Conservation (phyloP, 768 basidiomycete genomes). For the Tricholoma sp. region DNA sequence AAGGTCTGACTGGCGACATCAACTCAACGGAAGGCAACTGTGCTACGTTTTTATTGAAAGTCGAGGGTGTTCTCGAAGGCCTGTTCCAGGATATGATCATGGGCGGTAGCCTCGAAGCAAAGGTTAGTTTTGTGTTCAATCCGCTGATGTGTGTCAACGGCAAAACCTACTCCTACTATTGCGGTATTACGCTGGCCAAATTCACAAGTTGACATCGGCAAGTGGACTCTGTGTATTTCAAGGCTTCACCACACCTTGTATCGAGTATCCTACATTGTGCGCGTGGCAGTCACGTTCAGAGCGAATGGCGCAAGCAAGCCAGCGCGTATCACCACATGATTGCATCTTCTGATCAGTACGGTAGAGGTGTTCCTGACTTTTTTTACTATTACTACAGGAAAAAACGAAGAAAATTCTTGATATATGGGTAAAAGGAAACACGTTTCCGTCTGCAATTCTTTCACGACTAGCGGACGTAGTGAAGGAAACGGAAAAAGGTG, state of each 20-base stretch:
- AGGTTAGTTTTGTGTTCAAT: constrained; percentile 59
- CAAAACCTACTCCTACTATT: not conserved
- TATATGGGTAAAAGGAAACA: constrained; percentile 91
- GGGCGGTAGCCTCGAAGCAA: constrained; percentile 62
- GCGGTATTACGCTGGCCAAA: not conserved
- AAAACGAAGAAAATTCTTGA: constrained; percentile 96
- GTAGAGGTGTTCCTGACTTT: constrained; percentile 38
- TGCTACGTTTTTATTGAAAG: constrained; percentile 82
- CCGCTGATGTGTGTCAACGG: not conserved
- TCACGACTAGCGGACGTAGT: constrained; percentile 67
- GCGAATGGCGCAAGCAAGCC: constrained; percentile 8
- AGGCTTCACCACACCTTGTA: not conserved
- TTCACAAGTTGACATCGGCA: not conserved
- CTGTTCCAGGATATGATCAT: constrained; percentile 81
- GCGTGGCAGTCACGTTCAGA: not conserved
- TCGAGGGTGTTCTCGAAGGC: constrained; percentile 88
- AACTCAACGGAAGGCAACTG: constrained; percentile 59
- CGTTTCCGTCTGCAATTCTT: constrained; percentile 78
- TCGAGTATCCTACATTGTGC: not conserved
- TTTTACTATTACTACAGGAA: constrained; percentile 60
- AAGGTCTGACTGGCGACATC: constrained; percentile 50
- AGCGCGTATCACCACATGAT: constrained; percentile 25
- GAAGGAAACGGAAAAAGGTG: constrained; percentile 79
- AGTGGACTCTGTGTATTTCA: not conserved
- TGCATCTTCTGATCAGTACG: constrained; percentile 24